phyloP scores from a whole-genome alignment of 805 yeast genomes.

The Blastobotrys robertii region DNA sequence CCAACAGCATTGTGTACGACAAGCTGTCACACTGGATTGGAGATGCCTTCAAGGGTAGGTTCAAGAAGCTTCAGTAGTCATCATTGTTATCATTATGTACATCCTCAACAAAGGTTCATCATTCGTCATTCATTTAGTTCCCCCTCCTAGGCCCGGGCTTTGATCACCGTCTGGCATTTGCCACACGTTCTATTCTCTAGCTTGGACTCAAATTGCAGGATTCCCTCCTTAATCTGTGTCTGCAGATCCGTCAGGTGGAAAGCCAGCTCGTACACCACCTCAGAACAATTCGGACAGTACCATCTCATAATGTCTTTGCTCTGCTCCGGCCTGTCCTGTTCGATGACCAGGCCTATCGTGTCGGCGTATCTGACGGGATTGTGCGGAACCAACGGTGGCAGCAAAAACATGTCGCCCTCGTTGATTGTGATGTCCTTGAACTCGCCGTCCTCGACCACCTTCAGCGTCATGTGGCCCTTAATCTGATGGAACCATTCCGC shows the following conservation, averaged over 20 bases:
- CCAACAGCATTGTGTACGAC: constrained; percentile 61
- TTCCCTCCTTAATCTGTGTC: constrained; percentile 81
- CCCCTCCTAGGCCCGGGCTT: no score
- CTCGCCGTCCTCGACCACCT: constrained; percentile 70
- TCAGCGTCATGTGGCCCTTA: constrained; percentile 76
- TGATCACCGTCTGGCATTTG: constrained; percentile 52
- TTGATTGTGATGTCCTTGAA: constrained; percentile 65
- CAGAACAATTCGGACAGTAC: constrained; percentile 70
- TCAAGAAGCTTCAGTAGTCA: constrained; percentile 6
- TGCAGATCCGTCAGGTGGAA: constrained; percentile 79
- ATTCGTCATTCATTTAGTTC: no score
- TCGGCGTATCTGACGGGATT: constrained; percentile 79
- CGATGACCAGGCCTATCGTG: constrained; percentile 85
- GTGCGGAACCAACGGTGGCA: constrained; percentile 79
- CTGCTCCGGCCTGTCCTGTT: constrained; percentile 77
- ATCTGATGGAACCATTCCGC: constrained; percentile 90
- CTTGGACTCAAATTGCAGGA: constrained; percentile 57
- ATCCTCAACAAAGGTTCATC: neutral
- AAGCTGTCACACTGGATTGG: constrained; percentile 60
- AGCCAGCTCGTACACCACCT: constrained; percentile 54
- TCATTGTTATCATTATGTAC: neutral
- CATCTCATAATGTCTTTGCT: constrained; percentile 69
- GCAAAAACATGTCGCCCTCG: constrained; percentile 82
- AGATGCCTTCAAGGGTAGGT: constrained; percentile 24
- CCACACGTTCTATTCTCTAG: constrained; percentile 58